Percentiles rank a stretch among this genome's conserved stretches.
Conservation (phyloP, 495 filamentous ascomycete genomes). For the Podospora pseudocomata region DNA sequence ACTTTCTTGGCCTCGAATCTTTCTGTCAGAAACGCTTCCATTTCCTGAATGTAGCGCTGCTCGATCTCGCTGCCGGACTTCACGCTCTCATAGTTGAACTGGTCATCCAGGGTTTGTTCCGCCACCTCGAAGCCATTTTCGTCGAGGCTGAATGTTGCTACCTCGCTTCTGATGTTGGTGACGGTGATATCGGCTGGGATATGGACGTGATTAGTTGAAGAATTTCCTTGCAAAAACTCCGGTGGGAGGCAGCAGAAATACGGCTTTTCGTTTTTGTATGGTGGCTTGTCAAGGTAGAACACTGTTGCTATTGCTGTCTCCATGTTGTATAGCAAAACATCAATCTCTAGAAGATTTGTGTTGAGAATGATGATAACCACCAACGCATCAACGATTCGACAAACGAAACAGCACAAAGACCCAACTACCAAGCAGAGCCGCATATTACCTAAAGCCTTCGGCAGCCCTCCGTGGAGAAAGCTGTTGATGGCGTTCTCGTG, state of each 20-base stretch:
- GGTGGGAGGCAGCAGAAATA: neutral
- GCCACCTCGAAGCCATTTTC: neutral
- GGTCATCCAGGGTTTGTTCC: neutral
- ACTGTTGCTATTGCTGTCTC: neutral
- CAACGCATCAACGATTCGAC: neutral
- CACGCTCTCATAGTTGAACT: neutral
- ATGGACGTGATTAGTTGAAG: neutral
- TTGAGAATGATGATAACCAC: neutral
- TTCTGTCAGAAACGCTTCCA: neutral
- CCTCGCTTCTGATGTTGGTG: neutral
- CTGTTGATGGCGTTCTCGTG: neutral
- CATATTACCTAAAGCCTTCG: neutral
- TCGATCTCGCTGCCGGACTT: neutral
- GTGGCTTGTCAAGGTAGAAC: neutral
- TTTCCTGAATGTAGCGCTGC: neutral
- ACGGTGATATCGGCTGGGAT: neutral
- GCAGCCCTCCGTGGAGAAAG: neutral
- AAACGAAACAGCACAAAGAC: neutral
- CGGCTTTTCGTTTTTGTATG: neutral
- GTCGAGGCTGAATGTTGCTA: neutral
- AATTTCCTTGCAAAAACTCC: neutral
- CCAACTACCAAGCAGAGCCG: neutral
- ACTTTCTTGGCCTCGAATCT: neutral
- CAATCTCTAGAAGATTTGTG: neutral
- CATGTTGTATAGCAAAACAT: neutral